Evolutionary conservation across 805 yeast genomes (phyloP).

Genomic region (Cyberlindnera americana): DNA sequence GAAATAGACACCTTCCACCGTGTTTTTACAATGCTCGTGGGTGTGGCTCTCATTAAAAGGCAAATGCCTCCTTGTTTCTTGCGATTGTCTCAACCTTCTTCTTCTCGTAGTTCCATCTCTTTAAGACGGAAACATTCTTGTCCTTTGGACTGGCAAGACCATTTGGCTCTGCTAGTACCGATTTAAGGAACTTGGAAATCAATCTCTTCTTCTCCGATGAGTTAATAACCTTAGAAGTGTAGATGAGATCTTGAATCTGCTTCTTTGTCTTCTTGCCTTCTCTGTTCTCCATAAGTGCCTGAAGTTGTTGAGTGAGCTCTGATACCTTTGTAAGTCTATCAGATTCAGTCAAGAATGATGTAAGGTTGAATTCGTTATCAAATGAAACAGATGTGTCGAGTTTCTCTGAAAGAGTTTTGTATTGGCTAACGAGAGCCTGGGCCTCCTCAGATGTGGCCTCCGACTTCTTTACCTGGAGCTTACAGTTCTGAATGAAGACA

Average conservation of each 20-base stretch:
- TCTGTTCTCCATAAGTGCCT: constrained; percentile 18
- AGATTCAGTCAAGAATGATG: constrained; percentile 34
- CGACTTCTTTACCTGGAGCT: constrained; percentile 20
- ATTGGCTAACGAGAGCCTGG: constrained; percentile 27
- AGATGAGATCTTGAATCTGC: constrained; percentile 41
- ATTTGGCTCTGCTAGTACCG: constrained; percentile 49
- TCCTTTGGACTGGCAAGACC: constrained; percentile 42
- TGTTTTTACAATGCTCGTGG: neutral
- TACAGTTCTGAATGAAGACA: constrained; percentile 42
- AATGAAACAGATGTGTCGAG: constrained; percentile 47
- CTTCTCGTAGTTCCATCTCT: constrained; percentile 58
- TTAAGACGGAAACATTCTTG: constrained; percentile 47
- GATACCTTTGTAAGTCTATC: constrained; percentile 29
- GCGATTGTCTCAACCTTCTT: constrained; percentile 50
- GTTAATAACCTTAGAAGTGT: constrained; percentile 29
- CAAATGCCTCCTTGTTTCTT: constrained; percentile 51
- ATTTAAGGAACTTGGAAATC: constrained; percentile 44
- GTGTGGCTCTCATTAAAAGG: constrained; percentile 6
- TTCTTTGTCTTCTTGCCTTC: constrained; percentile 30
- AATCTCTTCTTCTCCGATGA: constrained; percentile 35
- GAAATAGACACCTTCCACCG: neutral
- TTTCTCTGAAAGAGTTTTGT: constrained; percentile 32
- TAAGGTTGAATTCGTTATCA: constrained; percentile 41
- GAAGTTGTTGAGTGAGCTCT: constrained; percentile 22
- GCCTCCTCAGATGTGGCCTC: constrained; percentile 32